Evolutionary conservation across 495 filamentous ascomycete genomes (phyloP), one percentile per base, ranked within the genome.

Genomic region (Penicillium lividum): DNA sequence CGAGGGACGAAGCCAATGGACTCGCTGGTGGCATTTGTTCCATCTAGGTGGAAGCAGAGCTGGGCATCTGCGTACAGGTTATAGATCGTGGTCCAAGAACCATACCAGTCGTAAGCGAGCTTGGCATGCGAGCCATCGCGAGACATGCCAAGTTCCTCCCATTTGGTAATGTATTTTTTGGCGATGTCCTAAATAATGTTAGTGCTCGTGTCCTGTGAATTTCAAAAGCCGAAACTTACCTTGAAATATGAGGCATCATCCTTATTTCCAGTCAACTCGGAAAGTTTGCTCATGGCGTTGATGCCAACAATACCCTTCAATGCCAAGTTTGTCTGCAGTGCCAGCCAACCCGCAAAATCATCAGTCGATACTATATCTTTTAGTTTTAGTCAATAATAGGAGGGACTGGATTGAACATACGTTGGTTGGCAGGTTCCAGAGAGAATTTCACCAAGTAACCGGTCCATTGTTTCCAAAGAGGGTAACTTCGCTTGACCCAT

Each of bases 301-400:
- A 98, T 96, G 36, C 93, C 93, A 61, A 98, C 82, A 63, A 98
- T 95, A 6, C 92, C 93, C 67, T 97, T 98, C 29, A 98, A 74
- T 1, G 93, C 93, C 7, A 98, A 78, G 62, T 98, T 98, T 0
- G 93, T 96, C 69, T 97, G 92, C 51, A 96, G 88, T 29, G 90
- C 86, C 45, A 98, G 81, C 84, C 91, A 94, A 42, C 93, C 93
- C 30, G 93, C 93, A 70, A 98, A 98, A 71, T 98, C 93, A 69
- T 98, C 93, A 5, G 93, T 98, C 29, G 86, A 93, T 9, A 97
- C 76, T 54, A 25, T 53, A 38, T 61, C 42, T 15, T 33, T 59
- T 44, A 59, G 51, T 6, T 30, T 10, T 10, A 33, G 9, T 31
- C 10, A 2, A 27, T 7, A n/a, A 9, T 16, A 5, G 6, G 45